A percentile compares a stretch with the other conserved stretches of the same genome.
phyloP scores from a whole-genome alignment of 163 green algal genomes.

The Trebouxia gelatinosa region DNA sequence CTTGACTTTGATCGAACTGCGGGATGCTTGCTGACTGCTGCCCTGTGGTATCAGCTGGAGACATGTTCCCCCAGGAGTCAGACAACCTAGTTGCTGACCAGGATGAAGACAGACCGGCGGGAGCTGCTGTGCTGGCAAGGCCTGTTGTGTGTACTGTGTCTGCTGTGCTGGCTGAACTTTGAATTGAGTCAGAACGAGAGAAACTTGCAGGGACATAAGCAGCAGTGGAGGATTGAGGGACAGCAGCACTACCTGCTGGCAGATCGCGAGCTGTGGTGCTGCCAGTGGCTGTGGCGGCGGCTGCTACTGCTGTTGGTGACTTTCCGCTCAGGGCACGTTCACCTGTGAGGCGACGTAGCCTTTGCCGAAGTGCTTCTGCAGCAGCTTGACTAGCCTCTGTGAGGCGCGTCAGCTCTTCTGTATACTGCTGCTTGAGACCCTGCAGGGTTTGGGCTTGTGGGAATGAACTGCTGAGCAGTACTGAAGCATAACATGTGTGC shows the following conservation, averaged over 20 bases:
- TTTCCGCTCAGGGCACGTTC: background rate
- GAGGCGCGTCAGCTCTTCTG: constrained; percentile 9
- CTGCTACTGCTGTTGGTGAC: background rate
- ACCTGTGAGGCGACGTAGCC: background rate
- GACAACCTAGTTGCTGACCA: background rate
- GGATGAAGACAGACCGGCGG: background rate
- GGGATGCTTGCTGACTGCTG: no score
- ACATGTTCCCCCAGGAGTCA: no score
- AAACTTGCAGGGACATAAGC: background rate
- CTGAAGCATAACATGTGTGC: no score
- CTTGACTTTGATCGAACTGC: no score
- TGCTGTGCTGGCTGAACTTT: background rate
- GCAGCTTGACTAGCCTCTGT: background rate
- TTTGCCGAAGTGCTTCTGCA: background rate
- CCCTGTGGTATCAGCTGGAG: background rate
- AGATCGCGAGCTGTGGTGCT: background rate
- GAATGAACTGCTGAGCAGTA: no score
- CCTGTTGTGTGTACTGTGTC: background rate
- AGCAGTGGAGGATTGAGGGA: background rate
- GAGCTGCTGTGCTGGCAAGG: background rate
- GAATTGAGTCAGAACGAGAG: no score
- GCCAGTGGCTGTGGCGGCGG: background rate
- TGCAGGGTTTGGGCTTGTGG: no score
- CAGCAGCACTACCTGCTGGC: no score
- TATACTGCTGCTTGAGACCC: background rate